phyloP scores from a whole-genome alignment of 768 basidiomycete genomes.

The Phylloporus rhodoxanthus region DNA sequence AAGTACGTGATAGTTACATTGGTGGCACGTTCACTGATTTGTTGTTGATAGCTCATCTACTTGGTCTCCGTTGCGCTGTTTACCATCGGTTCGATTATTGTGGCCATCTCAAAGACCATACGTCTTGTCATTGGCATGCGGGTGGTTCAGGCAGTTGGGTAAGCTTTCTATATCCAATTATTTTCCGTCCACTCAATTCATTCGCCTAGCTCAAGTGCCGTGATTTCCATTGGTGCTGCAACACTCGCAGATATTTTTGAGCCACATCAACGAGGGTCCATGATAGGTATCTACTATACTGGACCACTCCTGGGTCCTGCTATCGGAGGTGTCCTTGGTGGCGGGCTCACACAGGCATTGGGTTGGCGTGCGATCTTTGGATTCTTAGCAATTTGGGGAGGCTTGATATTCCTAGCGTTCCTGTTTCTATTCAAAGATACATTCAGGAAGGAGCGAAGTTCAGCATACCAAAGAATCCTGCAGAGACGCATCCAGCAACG shows the following conservation, averaged over 20 bases:
- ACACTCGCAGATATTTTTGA: conserved; percentile 79
- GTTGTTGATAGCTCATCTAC: conserved; percentile 44
- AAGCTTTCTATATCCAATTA: conserved; percentile 9
- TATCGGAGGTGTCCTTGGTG: conserved; percentile 66
- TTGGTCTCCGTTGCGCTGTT: conserved; percentile 48
- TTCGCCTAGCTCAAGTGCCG: conserved; percentile 50
- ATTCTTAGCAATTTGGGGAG: conserved; percentile 67
- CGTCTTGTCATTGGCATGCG: conserved; percentile 62
- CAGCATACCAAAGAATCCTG: conserved; percentile 62
- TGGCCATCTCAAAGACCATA: conserved; percentile 53
- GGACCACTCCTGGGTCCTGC: conserved; percentile 73
- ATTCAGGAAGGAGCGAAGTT: conserved; percentile 76
- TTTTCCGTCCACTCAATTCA: neutral
- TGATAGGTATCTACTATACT: conserved; percentile 78
- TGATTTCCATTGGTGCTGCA: conserved; percentile 63
- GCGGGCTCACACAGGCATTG: conserved; percentile 58
- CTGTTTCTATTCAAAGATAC: conserved; percentile 76
- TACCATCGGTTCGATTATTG: conserved; percentile 50
- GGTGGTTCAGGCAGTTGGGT: conserved; percentile 60
- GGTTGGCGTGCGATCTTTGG: conserved; percentile 84
- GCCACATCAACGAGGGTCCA: conserved; percentile 64
- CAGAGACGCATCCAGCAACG: conserved; percentile 34
- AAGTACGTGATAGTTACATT: conserved; percentile 34
- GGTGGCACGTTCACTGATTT: neutral
- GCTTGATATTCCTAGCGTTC: conserved; percentile 50